Base-by-base conservation (phyloP, 2,329 filamentous ascomycete genomes). In the Incumbomyces delicatus region DNA sequence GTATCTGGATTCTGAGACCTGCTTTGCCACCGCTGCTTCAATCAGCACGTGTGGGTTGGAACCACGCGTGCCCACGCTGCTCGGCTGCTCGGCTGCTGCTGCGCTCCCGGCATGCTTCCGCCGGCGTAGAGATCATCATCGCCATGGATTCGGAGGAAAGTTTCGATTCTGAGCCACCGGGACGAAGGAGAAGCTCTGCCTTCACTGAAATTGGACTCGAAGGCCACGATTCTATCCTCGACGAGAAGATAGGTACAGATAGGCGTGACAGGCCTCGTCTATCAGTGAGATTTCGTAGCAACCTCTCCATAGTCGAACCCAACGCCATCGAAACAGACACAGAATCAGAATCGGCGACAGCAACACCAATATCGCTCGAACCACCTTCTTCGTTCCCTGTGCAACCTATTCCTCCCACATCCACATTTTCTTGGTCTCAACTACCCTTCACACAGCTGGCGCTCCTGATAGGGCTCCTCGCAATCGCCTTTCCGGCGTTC, bases 161-260 rank as follows among this genome's bases (percentile, higher is more conserved):
- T 27, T 27, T 27, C 11, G 30, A 11, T 27, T 27, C 8, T 14
- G 30, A 11, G 4, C 33, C 7, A 17, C 43, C 36, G 44, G 40
- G 31, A n/a, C 31, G 32, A 41, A 48, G 50, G 29, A 46, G 53
- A 10, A 51, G 46, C 38, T 57, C 56, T 18, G 51, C 44, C 11
- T 58, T 58, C 45, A 50, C 52, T 39, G 56, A 58, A 42, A 49
- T 56, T 36, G 56, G 54, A 14, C 48, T 57, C 12, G 53, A 50
- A 34, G 53, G 53, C 30, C 45, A 51, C 18, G 54, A 54, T 47
- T 41, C 47, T 3, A 52, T 53, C 30, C 44, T 53, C 18, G 53
- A 55, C 40, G 48, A 53, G n/a, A 53, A 51, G 46, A 40, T 55
- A 5, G 5, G 22, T 8, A 35, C 40, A 44, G 46, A n/a, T n/a